Evolutionary conservation across 2,329 filamentous ascomycete genomes (phyloP).

Genomic region (Trichoderma sp.): DNA sequence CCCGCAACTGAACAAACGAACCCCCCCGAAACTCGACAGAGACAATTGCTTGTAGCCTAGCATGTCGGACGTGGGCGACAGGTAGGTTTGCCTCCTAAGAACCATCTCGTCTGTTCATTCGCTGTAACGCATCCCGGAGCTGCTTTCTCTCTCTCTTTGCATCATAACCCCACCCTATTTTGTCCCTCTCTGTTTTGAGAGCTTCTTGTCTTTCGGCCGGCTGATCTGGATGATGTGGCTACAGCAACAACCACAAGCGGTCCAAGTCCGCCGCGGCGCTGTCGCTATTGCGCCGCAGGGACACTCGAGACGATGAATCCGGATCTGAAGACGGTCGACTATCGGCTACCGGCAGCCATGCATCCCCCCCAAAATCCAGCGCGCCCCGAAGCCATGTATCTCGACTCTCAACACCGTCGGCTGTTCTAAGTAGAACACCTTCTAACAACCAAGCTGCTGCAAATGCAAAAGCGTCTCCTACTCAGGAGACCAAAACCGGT

Average conservation of each 20-base stretch:
- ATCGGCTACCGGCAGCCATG: conserved; percentile 39
- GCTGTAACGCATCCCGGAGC: neutral
- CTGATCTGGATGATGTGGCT: conserved; percentile 17
- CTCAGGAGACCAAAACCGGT: conserved; percentile 50
- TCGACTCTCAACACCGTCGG: conserved; percentile 51
- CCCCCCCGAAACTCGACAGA: neutral
- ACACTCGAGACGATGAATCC: conserved; percentile 56
- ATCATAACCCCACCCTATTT: neutral
- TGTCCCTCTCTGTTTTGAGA: neutral
- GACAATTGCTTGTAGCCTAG: conserved; percentile 26
- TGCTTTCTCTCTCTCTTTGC: neutral
- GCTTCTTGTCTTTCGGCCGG: neutral
- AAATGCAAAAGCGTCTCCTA: conserved; percentile 31
- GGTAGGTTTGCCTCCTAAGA: conserved; percentile 32
- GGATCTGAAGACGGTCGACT: conserved; percentile 56
- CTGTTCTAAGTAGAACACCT: conserved; percentile 47
- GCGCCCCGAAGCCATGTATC: conserved; percentile 51
- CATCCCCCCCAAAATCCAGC: conserved; percentile 40
- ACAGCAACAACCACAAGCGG: conserved; percentile 49
- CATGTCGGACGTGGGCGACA: conserved; percentile 42
- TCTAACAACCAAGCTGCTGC: conserved; percentile 38
- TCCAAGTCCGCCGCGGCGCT: conserved; percentile 58
- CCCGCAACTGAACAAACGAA: conserved; percentile 1
- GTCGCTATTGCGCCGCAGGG: conserved; percentile 58
- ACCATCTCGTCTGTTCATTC: neutral